phyloP scores from a whole-genome alignment of 2,329 filamentous ascomycete species.

The Trichoderma aggressivum region DNA sequence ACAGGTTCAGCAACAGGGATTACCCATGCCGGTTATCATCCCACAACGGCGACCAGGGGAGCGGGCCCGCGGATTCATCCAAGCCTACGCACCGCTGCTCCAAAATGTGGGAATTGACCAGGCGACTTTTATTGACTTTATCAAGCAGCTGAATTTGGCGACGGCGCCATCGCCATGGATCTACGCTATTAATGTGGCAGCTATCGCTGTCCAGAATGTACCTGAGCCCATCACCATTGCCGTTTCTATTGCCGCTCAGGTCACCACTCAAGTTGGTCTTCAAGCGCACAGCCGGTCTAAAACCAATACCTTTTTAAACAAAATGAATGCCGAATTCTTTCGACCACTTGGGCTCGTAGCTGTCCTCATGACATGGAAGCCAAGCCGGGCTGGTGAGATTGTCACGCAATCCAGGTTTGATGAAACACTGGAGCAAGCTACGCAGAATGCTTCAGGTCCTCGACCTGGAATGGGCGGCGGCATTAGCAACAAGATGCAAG shows the following conservation, averaged over 20 bases:
- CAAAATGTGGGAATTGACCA: conserved; percentile 46
- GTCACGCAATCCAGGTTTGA: conserved; percentile 33
- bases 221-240: conserved; percentile 41
- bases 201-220: conserved; percentile 36
- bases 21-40: conserved; percentile 48
- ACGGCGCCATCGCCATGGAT: conserved; percentile 34
- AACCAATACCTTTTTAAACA: conserved; percentile 53
- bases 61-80: conserved; percentile 48
- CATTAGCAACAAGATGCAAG: conserved; percentile 28
- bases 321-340: conserved; percentile 56
- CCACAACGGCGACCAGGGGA: conserved; percentile 50
- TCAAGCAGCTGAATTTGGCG: conserved; percentile 45
- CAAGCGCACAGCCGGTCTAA: conserved; percentile 39
- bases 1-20: neutral
- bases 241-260: conserved; percentile 42
- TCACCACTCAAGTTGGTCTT: conserved; percentile 40
- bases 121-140: conserved; percentile 45
- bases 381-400: conserved; percentile 32
- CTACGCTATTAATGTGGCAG: conserved; percentile 41
- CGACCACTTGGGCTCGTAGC: conserved; percentile 51
- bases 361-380: conserved; percentile 51
- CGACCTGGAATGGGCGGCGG: neutral
- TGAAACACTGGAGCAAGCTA: conserved; percentile 19
- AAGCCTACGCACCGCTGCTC: conserved; percentile 51
- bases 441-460: neutral